Percentiles rank a stretch among this genome's conserved stretches.
phyloP scores from a whole-genome alignment of 768 basidiomycete species.

The Phaeolepiota aurea region DNA sequence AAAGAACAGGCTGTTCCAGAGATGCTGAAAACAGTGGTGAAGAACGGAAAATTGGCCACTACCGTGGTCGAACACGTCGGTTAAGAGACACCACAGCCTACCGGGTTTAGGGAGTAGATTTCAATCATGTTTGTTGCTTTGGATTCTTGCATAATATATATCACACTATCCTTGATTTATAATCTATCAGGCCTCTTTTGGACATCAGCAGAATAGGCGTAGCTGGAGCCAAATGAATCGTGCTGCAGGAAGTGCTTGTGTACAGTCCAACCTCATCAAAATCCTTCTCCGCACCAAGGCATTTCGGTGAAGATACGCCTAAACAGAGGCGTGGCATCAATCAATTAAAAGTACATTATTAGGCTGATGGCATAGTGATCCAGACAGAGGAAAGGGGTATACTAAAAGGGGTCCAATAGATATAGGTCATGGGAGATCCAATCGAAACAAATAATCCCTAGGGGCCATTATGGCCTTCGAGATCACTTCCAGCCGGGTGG shows the following conservation, averaged over 20 bases:
- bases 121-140: slow-evolving; percentile 1
- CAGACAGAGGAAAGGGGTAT: not conserved
- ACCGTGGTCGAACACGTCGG: slow-evolving; percentile 82
- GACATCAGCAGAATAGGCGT: not conserved
- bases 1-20: slow-evolving; percentile 88
- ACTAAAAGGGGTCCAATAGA: not conserved
- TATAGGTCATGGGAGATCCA: too few species aligned
- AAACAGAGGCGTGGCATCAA: too few species aligned
- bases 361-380: too few species aligned
- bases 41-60: slow-evolving; percentile 80
- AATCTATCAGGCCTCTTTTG: not conserved
- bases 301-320: too few species aligned
- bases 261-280: too few species aligned
- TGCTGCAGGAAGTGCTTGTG: too few species aligned
- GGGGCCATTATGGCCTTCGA: not conserved
- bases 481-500: slow-evolving; percentile 26
- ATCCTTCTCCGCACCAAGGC: too few species aligned
- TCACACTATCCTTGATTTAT: not conserved
- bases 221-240: too few species aligned
- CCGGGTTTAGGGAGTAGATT: not conserved
- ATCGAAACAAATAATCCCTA: too few species aligned
- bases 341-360: not conserved
- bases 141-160: not conserved
- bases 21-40: slow-evolving; percentile 84
- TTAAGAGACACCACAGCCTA: slow-evolving; percentile 15